Conservation (phyloP, 148 eudicot genomes). For the Camellia japonica region DNA sequence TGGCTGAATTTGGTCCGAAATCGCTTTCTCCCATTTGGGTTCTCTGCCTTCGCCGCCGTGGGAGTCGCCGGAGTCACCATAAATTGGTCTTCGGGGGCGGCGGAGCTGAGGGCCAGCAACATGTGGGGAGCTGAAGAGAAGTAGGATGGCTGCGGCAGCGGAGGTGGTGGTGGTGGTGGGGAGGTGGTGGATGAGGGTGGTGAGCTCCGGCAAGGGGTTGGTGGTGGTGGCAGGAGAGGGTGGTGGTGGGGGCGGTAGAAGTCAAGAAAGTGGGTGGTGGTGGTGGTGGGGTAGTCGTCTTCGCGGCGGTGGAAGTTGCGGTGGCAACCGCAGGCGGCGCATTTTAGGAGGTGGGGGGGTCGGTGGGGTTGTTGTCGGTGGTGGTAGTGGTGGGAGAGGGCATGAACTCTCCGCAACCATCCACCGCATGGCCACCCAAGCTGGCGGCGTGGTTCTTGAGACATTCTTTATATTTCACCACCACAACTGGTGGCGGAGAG, state of each 20-base stretch:
- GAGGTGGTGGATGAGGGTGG: slow-evolving; percentile 25
- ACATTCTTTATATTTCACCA: slow-evolving; percentile 59
- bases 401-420: slow-evolving; percentile 92
- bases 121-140: slow-evolving; percentile 12
- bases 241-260: slow-evolving; percentile 20
- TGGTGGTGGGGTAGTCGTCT: slow-evolving; percentile 27
- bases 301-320: slow-evolving; percentile 93
- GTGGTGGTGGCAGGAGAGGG: slow-evolving; percentile 17
- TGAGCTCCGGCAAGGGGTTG: neutral
- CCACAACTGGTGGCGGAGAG: slow-evolving; percentile 2
- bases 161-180: slow-evolving; percentile 20
- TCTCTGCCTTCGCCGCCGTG: slow-evolving; percentile 14
- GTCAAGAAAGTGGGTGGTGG: slow-evolving; percentile 24
- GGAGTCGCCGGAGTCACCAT: slow-evolving; percentile 12
- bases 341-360: slow-evolving; percentile 50
- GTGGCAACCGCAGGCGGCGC: slow-evolving; percentile 86
- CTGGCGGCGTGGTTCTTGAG: slow-evolving; percentile 75
- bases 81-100: slow-evolving; percentile 3
- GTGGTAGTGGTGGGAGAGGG: slow-evolving; percentile 37
- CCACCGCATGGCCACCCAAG: slow-evolving; percentile 77
- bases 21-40: slow-evolving; percentile 30
- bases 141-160: slow-evolving; percentile 19
- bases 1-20: slow-evolving; percentile 41
- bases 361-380: slow-evolving; percentile 6
- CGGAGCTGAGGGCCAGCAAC: slow-evolving; percentile 20